Evolutionary conservation across 2,329 filamentous ascomycete genomes (phyloP).

Genomic region (Hypocrella siamensis): DNA sequence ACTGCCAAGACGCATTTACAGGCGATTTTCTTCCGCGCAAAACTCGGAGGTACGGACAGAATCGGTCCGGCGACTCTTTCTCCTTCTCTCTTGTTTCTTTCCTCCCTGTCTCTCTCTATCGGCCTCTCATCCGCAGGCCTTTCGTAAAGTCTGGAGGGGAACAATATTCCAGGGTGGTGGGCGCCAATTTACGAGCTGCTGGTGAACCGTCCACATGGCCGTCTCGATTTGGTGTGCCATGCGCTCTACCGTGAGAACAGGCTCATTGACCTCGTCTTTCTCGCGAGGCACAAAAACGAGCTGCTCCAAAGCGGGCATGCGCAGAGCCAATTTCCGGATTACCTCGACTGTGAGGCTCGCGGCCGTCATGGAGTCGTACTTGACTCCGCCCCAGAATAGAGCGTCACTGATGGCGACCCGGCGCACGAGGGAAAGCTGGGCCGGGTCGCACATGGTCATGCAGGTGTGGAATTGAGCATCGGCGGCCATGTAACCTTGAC

Average conservation of each 20-base stretch:
- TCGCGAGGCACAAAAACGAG: constrained; percentile 28
- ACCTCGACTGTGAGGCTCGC: constrained; percentile 23
- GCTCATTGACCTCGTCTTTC: constrained; percentile 15
- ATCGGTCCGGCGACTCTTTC: no score
- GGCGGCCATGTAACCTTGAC: constrained; percentile 27
- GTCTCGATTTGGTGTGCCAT: constrained; percentile 21
- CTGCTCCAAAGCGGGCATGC: constrained; percentile 23
- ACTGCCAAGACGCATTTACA: no score
- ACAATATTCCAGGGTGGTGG: constrained; percentile 22
- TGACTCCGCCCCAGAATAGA: constrained; percentile 21
- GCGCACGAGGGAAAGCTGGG: constrained; percentile 23
- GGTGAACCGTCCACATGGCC: constrained; percentile 17
- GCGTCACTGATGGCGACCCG: constrained; percentile 29
- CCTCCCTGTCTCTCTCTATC: no score
- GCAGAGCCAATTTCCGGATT: constrained; percentile 19
- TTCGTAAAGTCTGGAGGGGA: constrained; percentile 6
- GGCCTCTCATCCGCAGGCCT: constrained; percentile 3
- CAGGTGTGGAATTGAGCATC: constrained; percentile 28
- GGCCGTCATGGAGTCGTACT: constrained; percentile 21
- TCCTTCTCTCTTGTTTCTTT: no score
- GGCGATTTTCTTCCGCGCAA: no score
- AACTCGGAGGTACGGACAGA: no score
- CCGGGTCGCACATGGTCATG: constrained; percentile 23
- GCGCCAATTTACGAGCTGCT: constrained; percentile 14
- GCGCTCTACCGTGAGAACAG: constrained; percentile 15